Evolutionary conservation across 164 flowering plant species (phyloP).

Genomic region (Magnolia kwangsiensis): DNA sequence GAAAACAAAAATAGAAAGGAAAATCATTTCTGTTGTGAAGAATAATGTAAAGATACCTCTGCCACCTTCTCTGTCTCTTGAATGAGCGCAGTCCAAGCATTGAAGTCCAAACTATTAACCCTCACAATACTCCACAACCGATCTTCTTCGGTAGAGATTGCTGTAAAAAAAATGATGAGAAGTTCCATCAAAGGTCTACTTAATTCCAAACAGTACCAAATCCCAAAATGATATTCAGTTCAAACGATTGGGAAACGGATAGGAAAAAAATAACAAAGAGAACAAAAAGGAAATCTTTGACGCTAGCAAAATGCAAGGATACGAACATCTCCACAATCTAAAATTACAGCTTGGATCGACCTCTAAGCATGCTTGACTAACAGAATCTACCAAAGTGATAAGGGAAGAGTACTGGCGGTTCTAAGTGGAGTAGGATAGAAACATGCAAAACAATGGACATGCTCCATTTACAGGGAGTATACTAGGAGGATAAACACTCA

Average conservation of each 20-base stretch:
- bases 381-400: no score
- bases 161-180: slow-evolving; percentile 15
- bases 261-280: no score
- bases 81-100: slow-evolving; percentile 88
- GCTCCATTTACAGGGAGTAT: not conserved
- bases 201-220: not conserved
- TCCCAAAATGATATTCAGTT: no score
- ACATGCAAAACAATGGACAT: not conserved
- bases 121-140: slow-evolving; percentile 84
- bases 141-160: slow-evolving; percentile 77
- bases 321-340: no score
- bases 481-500: not conserved
- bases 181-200: not conserved
- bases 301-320: no score
- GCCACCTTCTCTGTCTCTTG: slow-evolving; percentile 91
- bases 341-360: no score
- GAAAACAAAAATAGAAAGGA: not conserved
- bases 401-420: no score
- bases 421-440: not conserved
- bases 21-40: not conserved
- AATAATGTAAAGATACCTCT: slow-evolving; percentile 46
- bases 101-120: slow-evolving; percentile 79
- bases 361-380: no score
- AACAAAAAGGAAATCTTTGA: no score
- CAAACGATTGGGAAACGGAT: no score